phyloP scores from a whole-genome alignment of 176 grass and related monocot species.

The Zizania latifolia region DNA sequence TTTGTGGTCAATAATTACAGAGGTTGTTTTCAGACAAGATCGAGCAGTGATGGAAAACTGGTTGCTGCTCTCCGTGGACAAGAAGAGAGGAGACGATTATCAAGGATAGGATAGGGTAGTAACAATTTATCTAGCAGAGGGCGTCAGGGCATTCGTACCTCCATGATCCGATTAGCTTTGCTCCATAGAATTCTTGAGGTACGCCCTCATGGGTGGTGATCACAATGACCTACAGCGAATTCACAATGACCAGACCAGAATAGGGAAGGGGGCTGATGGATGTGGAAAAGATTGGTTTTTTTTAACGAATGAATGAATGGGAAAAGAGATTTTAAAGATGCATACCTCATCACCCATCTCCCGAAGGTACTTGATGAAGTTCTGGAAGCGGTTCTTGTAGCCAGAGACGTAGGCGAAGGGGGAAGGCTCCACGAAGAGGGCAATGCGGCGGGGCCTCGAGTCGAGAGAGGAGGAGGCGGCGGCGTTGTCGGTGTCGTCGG shows the following conservation, averaged over 20 bases:
- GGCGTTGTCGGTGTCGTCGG: not conserved
- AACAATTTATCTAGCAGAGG: not conserved
- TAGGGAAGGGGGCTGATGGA: no score
- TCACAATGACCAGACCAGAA: not conserved
- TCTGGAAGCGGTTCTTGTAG: conserved; percentile 99
- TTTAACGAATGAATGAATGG: no score
- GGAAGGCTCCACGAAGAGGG: conserved; percentile 87
- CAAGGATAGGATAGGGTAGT: no score
- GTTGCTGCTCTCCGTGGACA: no score
- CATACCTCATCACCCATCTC: conserved; percentile 92
- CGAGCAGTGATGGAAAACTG: no score
- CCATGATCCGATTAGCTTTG: conserved; percentile 86
- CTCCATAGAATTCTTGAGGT: conserved; percentile 81
- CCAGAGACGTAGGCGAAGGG: conserved; percentile 92
- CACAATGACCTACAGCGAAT: conserved; percentile 59
- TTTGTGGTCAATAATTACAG: no score
- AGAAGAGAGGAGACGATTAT: no score
- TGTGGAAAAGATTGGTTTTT: no score
- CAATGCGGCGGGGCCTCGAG: conserved; percentile 71
- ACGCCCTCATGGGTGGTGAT: conserved; percentile 86
- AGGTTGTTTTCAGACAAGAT: no score
- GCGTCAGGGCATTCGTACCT: conserved; percentile 29
- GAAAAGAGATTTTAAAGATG: not conserved
- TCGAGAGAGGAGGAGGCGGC: not conserved
- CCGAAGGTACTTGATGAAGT: conserved; percentile 87